Conservation (phyloP, 768 basidiomycete genomes). For the Pleurotus cornucopiae region DNA sequence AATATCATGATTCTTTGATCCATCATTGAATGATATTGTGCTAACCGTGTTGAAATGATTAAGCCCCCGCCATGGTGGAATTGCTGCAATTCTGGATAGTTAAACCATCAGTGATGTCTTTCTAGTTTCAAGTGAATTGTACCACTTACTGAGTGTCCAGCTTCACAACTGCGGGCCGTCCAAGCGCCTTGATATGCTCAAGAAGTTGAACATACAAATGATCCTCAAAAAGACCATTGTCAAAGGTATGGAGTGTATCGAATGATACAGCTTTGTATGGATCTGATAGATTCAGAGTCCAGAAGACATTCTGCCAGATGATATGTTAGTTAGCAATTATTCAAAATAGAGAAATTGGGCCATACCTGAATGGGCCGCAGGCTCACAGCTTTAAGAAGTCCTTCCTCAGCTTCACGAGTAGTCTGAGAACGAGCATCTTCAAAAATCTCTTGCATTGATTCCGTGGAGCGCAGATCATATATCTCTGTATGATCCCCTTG, state of each 20-base stretch:
- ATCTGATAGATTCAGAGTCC: conserved; percentile 27
- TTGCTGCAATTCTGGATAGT: background rate
- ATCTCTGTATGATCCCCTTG: conserved; percentile 17
- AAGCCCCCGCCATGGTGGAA: background rate
- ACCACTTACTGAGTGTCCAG: conserved; percentile 21
- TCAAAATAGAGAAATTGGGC: conserved; percentile 8
- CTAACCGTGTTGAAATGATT: background rate
- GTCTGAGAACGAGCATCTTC: conserved; percentile 9
- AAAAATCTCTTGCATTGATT: conserved; percentile 12
- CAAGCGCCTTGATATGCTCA: conserved; percentile 12
- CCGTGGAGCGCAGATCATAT: conserved; percentile 13
- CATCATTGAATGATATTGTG: conserved; percentile 1
- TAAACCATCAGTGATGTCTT: background rate
- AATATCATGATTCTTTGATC: background rate
- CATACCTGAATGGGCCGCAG: conserved; percentile 19
- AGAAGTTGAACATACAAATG: conserved; percentile 26
- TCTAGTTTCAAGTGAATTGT: background rate
- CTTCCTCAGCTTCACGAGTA: background rate
- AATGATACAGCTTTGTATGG: conserved; percentile 29
- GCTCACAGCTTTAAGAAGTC: conserved; percentile 16
- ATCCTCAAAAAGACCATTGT: conserved; percentile 26
- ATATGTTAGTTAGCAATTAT: background rate
- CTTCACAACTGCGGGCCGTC: conserved; percentile 11
- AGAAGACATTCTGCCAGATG: conserved; percentile 34
- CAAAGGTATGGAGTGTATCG: conserved; percentile 33